Base-by-base conservation (phyloP, 352 stramenopile species). In the Peronospora farinosa region DNA sequence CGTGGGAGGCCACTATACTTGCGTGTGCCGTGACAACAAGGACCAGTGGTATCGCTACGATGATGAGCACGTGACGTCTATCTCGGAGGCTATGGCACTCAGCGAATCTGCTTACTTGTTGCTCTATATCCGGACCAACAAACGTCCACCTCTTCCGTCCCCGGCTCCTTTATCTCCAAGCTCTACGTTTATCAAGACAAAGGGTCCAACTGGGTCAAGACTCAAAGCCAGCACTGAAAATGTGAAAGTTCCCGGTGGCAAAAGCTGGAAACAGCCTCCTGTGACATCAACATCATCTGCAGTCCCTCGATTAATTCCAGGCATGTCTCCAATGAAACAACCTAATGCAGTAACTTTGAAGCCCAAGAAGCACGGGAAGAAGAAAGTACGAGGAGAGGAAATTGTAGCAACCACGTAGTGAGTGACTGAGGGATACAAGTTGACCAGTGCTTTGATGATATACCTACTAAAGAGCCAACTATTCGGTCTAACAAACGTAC, bases 41-140 rank as follows among this genome's bases (percentile, higher is more conserved):
- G 82, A 91, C 51, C 82, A 92, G 63, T 92, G 82, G 82, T 89
- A 87, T 61, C 70, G 72, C 33, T 92, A 81, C 45, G 66, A 92
- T 40, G 82, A 92, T 56, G 82, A 92, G 63, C 77, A 86, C 50
- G 82, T 91, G 57, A 65, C 75, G 23, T 78, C 78, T 11, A 78
- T 90, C 47, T 78, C 80, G 38, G 81, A 90, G 41, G 74, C 67
- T 5, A 77, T 64, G 0, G 82, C 82, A 7, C 58, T 92, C 15
- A 64, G 66, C 7, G 82, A 92, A 59, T 86, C 78, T 23, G 82
- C 82, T 0, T 92, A 89, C 43, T 53, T 92, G 62, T 60, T 92
- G 5, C 77, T 92, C 13, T 92, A 90, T 63, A 78, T 92, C 38
- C 75, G 80, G 47, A 78, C 72, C 39, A 78, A 79, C 36, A 69